phyloP scores from a whole-genome alignment of 2,329 filamentous ascomycete genomes.

The Neodidymelliopsis sp. region DNA sequence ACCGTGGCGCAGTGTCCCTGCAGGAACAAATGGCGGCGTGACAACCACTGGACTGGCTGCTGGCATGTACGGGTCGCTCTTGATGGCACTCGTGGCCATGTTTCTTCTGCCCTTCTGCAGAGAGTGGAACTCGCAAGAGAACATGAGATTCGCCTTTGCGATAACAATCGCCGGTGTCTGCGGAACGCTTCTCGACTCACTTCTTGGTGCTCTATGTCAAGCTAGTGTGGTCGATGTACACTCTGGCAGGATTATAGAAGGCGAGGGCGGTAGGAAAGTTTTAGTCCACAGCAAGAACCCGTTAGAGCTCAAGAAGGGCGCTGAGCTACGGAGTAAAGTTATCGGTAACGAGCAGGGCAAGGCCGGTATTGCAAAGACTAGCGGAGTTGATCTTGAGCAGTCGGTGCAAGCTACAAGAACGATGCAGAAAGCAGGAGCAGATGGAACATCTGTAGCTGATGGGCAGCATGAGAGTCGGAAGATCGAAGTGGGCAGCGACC shows the following conservation, averaged over 20 bases:
- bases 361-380: slow-evolving; percentile 46
- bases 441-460: slow-evolving; percentile 37
- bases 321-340: slow-evolving; percentile 48
- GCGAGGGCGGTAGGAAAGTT: slow-evolving; percentile 73
- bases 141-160: slow-evolving; percentile 54
- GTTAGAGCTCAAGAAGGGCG: slow-evolving; percentile 39
- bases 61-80: slow-evolving; percentile 75
- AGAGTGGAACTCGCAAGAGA: slow-evolving; percentile 34
- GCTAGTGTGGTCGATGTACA: slow-evolving; percentile 84
- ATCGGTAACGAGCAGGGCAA: slow-evolving; percentile 53
- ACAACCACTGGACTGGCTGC: slow-evolving; percentile 76
- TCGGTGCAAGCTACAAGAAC: slow-evolving; percentile 40
- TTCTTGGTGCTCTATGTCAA: slow-evolving; percentile 85
- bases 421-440: slow-evolving; percentile 40
- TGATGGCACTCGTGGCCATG: slow-evolving; percentile 72
- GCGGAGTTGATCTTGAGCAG: slow-evolving; percentile 28
- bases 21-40: slow-evolving; percentile 93
- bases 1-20: slow-evolving; percentile 78
- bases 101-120: slow-evolving; percentile 74
- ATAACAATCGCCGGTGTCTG: slow-evolving; percentile 76
- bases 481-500: slow-evolving; percentile 70
- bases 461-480: slow-evolving; percentile 57
- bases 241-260: slow-evolving; percentile 88
- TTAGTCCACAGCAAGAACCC: slow-evolving; percentile 45
- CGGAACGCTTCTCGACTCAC: slow-evolving; percentile 85